Conservation (phyloP, 2,329 filamentous ascomycete species). For the Fusarium sp. region DNA sequence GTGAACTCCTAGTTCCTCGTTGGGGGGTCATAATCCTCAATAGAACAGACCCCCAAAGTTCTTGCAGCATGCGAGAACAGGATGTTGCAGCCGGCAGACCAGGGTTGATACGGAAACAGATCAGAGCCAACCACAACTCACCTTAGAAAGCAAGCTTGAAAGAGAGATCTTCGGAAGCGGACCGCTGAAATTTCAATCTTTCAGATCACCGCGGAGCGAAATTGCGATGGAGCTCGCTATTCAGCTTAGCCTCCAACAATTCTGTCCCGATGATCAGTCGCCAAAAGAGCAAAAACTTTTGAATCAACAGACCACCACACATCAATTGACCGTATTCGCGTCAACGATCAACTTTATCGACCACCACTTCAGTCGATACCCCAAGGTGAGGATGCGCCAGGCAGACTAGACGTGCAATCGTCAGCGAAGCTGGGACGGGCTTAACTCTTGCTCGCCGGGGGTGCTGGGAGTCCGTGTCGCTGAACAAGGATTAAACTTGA, state of each 20-base stretch:
- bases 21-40: conserved; percentile 15
- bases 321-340: conserved; percentile 26
- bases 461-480: conserved; percentile 30
- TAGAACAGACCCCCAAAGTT: background rate
- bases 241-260: conserved; percentile 21
- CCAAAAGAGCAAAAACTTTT: background rate
- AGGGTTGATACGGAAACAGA: background rate
- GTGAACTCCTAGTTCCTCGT: conserved; percentile 13
- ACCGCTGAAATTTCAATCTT: conserved; percentile 23
- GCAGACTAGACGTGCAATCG: conserved; percentile 17
- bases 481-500: conserved; percentile 36
- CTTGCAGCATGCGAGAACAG: background rate
- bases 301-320: conserved; percentile 10
- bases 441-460: conserved; percentile 26
- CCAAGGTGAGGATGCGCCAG: conserved; percentile 26
- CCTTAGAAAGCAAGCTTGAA: conserved; percentile 16
- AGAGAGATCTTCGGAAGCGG: conserved; percentile 16
- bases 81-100: background rate
- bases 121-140: conserved; percentile 23
- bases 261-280: conserved; percentile 25
- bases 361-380: conserved; percentile 33
- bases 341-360: conserved; percentile 37
- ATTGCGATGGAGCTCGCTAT: conserved; percentile 36
- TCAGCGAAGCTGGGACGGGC: conserved; percentile 30
- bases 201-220: conserved; percentile 28